Conservation (phyloP, 1,139 yeast species). For the Pichia sp. region DNA sequence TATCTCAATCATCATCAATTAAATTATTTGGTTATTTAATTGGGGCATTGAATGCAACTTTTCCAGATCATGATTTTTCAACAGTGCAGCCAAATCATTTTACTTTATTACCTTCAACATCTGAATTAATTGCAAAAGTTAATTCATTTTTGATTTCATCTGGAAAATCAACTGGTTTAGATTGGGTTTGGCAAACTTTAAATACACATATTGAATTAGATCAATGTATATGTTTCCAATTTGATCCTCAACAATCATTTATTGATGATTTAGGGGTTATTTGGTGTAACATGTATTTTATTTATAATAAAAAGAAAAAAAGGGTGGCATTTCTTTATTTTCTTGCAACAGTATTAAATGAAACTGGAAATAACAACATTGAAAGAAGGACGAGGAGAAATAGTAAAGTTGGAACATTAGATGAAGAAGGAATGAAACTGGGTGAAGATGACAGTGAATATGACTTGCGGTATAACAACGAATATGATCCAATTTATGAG, state of each 20-base stretch:
- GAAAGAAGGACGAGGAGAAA: conserved; percentile 21
- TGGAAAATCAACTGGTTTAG: conserved; percentile 52
- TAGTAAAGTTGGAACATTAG: conserved; percentile 30
- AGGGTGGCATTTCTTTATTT: conserved; percentile 81
- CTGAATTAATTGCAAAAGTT: conserved; percentile 61
- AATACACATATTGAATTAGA: conserved; percentile 79
- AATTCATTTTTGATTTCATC: conserved; percentile 75
- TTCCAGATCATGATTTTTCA: conserved; percentile 93
- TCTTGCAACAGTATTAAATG: conserved; percentile 29
- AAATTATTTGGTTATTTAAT: conserved; percentile 87
- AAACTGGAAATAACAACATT: conserved; percentile 3
- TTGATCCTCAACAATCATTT: conserved; percentile 74
- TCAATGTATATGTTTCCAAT: conserved; percentile 71
- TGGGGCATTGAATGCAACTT: conserved; percentile 84
- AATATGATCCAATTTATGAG: conserved; percentile 25
- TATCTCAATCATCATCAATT: conserved; percentile 75
- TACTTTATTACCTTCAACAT: conserved; percentile 43
- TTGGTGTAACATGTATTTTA: conserved; percentile 93
- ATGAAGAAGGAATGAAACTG: conserved; percentile 24
- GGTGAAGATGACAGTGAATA: conserved; percentile 30
- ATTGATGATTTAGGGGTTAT: conserved; percentile 68
- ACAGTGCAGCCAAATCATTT: conserved; percentile 84
- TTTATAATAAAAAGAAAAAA: conserved; percentile 84
- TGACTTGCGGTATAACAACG: conserved; percentile 30
- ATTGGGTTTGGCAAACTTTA: conserved; percentile 85